These are phyloP conservation scores for Clarireedia sp. DNA, from an alignment of 2,329 filamentous ascomycete species.

Conservation along the genomic window DNA sequence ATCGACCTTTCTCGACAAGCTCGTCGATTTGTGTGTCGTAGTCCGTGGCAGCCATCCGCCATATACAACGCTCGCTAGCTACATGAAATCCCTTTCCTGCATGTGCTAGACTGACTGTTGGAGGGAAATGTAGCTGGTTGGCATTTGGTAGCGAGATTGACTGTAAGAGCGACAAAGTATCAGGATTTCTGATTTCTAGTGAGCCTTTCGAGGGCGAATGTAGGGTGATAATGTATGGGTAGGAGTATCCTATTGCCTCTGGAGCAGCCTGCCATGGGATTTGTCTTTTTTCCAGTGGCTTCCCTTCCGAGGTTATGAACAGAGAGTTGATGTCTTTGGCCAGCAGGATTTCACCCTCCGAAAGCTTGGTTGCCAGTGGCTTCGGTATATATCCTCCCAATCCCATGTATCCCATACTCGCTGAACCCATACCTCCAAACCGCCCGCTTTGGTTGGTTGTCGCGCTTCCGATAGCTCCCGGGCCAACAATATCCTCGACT, in stretches of 20 bases:
- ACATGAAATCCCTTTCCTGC: constrained; percentile 94
- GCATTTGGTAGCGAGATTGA: constrained; percentile 75
- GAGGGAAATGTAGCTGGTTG: constrained; percentile 80
- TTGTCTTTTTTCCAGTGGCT: constrained; percentile 72
- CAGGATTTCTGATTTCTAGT: constrained; percentile 85
- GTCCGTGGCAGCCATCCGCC: constrained; percentile 90
- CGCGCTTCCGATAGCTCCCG: constrained; percentile 60
- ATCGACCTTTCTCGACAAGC: constrained; percentile 62
- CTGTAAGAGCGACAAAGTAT: constrained; percentile 84
- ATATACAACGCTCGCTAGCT: constrained; percentile 81
- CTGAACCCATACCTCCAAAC: constrained; percentile 75
- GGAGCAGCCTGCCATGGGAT: constrained; percentile 88
- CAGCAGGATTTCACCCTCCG: constrained; percentile 78
- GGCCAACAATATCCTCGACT: constrained; percentile 70
- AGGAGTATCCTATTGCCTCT: constrained; percentile 89
- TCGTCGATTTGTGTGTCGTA: constrained; percentile 87
- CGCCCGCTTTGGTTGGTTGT: constrained; percentile 46
- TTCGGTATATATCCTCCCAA: constrained; percentile 87
- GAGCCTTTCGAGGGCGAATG: constrained; percentile 76
- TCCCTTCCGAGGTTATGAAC: constrained; percentile 80
- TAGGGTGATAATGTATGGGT: constrained; percentile 86
- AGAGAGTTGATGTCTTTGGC: constrained; percentile 96
- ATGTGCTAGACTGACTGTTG: constrained; percentile 88
- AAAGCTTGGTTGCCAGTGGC: constrained; percentile 74
- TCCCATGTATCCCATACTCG: constrained; percentile 94